Evolutionary conservation across 2,329 filamentous ascomycete genomes (phyloP), one percentile per base, ranked within the genome.

Genomic region (Tolypocladium nubicola): DNA sequence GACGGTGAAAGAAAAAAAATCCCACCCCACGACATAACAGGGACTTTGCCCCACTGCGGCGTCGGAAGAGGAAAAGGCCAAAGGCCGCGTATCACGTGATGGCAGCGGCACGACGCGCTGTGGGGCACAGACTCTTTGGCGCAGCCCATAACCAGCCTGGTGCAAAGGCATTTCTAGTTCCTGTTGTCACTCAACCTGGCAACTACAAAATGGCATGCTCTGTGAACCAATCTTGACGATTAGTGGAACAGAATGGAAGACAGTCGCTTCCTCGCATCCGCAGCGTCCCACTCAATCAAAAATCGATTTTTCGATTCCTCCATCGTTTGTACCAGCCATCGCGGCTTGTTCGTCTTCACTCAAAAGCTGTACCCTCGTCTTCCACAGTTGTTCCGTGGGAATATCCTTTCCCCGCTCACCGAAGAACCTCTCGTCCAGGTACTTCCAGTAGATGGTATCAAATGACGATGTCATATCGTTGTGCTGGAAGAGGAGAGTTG

Each of bases 401-500:
- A 64, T 10, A 3, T 37, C 58, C 1, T 38, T 47, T 30, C 58
- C 58, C 37, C 65, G 52, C 23, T 58, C 9, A 3, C 61, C 59
- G 50, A 71, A 74, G 56, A 68, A 71, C 3, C 57, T 63, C 58
- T 69, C 63, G 47, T 75, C 70, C 5, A 74, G 54, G 56, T 58
- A 71, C 45, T 62, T 70, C 71, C 71, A 75, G 56, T 60, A 75
- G 4, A 73, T 58, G 6, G 62, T 54, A 52, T 75, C 72, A 57
- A 75, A 73, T 2, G 67, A 65, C 0, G 58, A 56, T 2, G 75
- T 63, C 0, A 70, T 61, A 45, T 75, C 68, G 59, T 77, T 76
- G 53, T 69, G 71, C 60, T 78, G 73, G 56, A 74, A 74, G 11
- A 67, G 21, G 3, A 76, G 64, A 19, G 73, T 70, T 26, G 64